A percentile compares a stretch with the other conserved stretches of the same genome.
These are phyloP conservation scores for Xerocomus brunneocitrinus DNA, from an alignment of 768 basidiomycete genomes.

Conservation along the genomic window DNA sequence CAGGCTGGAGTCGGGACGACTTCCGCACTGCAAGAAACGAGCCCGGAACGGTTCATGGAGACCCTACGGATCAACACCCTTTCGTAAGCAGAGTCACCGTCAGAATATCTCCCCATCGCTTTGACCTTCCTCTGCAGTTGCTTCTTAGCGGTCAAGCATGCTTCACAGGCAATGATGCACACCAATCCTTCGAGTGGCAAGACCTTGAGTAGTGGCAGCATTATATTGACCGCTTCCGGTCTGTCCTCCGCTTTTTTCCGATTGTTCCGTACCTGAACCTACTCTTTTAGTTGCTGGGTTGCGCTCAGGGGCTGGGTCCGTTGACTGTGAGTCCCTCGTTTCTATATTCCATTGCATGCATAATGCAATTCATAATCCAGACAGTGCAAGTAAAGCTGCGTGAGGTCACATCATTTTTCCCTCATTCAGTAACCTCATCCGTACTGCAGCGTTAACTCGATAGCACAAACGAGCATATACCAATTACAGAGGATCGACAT, in stretches of 20 bases:
- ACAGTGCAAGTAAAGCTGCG: conserved; percentile 94
- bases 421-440: conserved; percentile 4
- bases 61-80: conserved; percentile 72
- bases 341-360: not conserved
- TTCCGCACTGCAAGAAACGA: conserved; percentile 46
- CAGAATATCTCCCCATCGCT: not conserved
- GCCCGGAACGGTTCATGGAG: conserved; percentile 66
- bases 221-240: conserved; percentile 86
- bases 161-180: conserved; percentile 74
- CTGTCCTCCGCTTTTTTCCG: conserved; percentile 20
- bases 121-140: conserved; percentile 44
- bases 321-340: conserved; percentile 59
- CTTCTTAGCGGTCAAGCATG: conserved; percentile 87
- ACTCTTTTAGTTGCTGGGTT: conserved; percentile 70
- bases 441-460: conserved; percentile 68
- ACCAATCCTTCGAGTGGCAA: conserved; percentile 67
- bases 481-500: conserved; percentile 79
- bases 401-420: conserved; percentile 35
- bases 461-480: conserved; percentile 78
- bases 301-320: conserved; percentile 73
- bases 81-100: conserved; percentile 39
- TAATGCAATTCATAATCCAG: conserved; percentile 36
- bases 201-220: conserved; percentile 66
- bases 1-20: conserved; percentile 65
- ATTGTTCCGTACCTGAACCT: not conserved